Conservation (phyloP, 2,329 filamentous ascomycete genomes). For the Xylariaceae sp. region DNA sequence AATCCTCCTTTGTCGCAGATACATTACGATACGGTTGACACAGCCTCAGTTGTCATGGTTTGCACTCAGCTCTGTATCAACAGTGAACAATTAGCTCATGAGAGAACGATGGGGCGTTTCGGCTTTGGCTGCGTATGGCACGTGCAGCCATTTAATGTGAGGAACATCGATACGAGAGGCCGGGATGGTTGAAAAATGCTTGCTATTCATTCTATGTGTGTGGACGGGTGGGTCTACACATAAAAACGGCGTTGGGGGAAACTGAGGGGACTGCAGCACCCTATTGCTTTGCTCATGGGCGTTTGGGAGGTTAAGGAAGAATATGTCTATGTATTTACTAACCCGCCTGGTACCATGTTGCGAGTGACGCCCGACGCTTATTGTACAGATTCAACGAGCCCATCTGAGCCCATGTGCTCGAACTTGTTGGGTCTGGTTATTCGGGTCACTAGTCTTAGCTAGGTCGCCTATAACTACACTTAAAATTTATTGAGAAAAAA, state of each 20-base stretch:
- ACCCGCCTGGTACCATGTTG: constrained; percentile 7
- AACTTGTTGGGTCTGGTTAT: neutral
- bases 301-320: constrained; percentile 22
- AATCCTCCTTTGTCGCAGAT: constrained; percentile 20
- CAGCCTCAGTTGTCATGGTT: constrained; percentile 10
- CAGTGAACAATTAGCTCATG: constrained; percentile 34
- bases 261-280: constrained; percentile 20
- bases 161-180: constrained; percentile 19
- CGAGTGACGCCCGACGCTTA: constrained; percentile 15
- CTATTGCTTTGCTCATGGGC: constrained; percentile 22
- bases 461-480: too few species aligned
- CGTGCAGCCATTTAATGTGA: constrained; percentile 19
- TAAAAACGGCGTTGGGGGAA: constrained; percentile 41
- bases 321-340: constrained; percentile 10
- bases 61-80: constrained; percentile 35
- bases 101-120: constrained; percentile 31
- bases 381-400: constrained; percentile 15
- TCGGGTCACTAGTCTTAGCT: neutral
- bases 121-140: constrained; percentile 27
- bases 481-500: too few species aligned
- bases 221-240: constrained; percentile 36
- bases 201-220: constrained; percentile 28
- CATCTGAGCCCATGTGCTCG: neutral
- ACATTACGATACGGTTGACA: constrained; percentile 12
- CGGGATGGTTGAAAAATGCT: constrained; percentile 16